phyloP scores from a whole-genome alignment of 768 basidiomycete genomes.

The Stropharia rugosoannulata region DNA sequence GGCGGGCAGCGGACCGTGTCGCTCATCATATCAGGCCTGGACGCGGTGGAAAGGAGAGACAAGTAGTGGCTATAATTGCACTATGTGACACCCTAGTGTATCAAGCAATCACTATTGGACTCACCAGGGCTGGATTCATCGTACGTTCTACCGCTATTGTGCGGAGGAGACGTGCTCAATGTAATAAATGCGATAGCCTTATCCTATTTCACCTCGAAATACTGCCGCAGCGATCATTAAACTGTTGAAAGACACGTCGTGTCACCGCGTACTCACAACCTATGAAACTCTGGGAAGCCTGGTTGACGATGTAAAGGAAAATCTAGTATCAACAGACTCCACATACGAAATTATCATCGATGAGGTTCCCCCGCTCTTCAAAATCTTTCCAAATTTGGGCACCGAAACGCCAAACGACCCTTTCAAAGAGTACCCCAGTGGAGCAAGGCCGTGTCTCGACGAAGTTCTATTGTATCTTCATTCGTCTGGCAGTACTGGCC shows the following conservation, averaged over 20 bases:
- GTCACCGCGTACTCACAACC: conserved; percentile 37
- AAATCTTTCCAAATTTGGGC: conserved; percentile 41
- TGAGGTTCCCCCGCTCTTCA: conserved; percentile 27
- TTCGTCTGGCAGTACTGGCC: conserved; percentile 50
- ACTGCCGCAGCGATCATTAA: conserved; percentile 32
- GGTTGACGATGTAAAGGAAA: conserved; percentile 23
- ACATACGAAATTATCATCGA: conserved; percentile 25
- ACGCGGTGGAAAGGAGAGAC: conserved; percentile 20
- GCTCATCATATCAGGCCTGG: conserved; percentile 36
- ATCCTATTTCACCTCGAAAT: conserved; percentile 40
- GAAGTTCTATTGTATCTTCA: conserved; percentile 38
- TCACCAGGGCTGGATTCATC: conserved; percentile 33
- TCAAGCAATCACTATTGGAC: conserved; percentile 38
- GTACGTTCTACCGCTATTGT: conserved; percentile 16
- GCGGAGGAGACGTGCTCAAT: too few relatives aligned
- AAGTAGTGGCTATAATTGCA: conserved; percentile 36
- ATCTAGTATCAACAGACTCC: conserved; percentile 14
- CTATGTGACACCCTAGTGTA: conserved; percentile 36
- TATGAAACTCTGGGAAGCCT: conserved; percentile 25
- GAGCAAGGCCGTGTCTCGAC: conserved; percentile 12
- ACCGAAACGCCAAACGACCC: conserved; percentile 26
- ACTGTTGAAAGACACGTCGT: conserved; percentile 35
- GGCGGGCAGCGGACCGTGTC: conserved; percentile 41
- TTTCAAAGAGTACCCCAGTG: conserved; percentile 26
- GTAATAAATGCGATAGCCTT: conserved; percentile 26